Base-by-base conservation (phyloP, 805 yeast species). In the Wickerhamiella azymoides region DNA sequence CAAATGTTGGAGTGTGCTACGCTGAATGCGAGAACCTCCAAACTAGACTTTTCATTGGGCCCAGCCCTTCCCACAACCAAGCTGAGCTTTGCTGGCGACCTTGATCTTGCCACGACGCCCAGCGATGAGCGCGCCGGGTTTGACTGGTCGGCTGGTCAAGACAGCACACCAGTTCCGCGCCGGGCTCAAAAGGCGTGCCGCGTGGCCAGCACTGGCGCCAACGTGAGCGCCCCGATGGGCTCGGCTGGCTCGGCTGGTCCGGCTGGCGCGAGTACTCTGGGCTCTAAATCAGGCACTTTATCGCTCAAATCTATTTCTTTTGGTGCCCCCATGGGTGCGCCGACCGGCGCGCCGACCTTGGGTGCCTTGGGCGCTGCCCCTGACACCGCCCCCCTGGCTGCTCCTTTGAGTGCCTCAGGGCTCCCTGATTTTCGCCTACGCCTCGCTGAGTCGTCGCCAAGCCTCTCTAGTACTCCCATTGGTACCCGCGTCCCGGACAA, bases 1-100 rank as follows among this genome's bases (percentile, higher is more conserved):
- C 28, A 25, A 17, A 41, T 41, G 44, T 24, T 41, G 44, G 44
- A 41, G 37, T 32, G 44, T 24, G 44, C 44, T 28, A 41, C 44
- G 38, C 38, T 41, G 3, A 28, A 24, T 32, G 44, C 44, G 38
- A 41, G 35, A 14, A 16, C 44, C 24, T 32, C 27, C 16, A 37
- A 41, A 10, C 44, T 41, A 17, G 44, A 41, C 33, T 41, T 41
- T 33, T 14, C 28, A 9, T 18, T 33, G 16, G 44, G 44, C 19
- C 44, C 44, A 11, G 37, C 38, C 6, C 38, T 24, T 13, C 44
- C 44, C 32, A 41, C 44, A 18, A 41, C 44, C n/a, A 28, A 41
- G 39, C 28, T 41, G 25, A 41, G 44, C 32, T 33, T 33, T 14
- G 38, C 39, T 19, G 36, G 26, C 33, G 43, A 40, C 27, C 30